Evolutionary conservation across 768 basidiomycete genomes (phyloP), one percentile per base, ranked within the genome.

Genomic region (Rhodotorula taiwanensis): DNA sequence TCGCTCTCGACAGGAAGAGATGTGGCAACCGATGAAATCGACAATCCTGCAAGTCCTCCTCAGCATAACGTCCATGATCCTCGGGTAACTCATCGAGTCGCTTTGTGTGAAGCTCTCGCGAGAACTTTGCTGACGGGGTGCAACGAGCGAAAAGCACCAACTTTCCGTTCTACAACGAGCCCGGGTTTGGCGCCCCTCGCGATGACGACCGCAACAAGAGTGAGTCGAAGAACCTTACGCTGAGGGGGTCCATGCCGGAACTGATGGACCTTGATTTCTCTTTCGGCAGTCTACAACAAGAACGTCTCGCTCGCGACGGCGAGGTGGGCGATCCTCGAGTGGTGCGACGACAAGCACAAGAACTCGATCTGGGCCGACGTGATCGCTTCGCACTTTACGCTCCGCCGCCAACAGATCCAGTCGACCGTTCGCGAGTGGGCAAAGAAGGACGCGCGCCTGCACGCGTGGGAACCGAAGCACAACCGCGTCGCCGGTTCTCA

Each of bases 111-210:
- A n/a, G n/a, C n/a, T n/a, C n/a, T n/a, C n/a, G n/a, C n/a, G n/a
- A n/a, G n/a, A n/a, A n/a, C n/a, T n/a, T n/a, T n/a, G n/a, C n/a
- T n/a, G n/a, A n/a, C n/a, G n/a, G n/a, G n/a, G n/a, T n/a, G n/a
- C n/a, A n/a, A n/a, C n/a, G n/a, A n/a, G n/a, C 23, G 50, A n/a
- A n/a, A n/a, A 77, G 81, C 27, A 81, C 83, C 42, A 45, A 36
- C 18, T 66, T 77, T 18, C 81, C 82, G 5, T 84, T 79, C 70
- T 83, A 79, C 74, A 84, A 83, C 68, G 83, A 83, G 81, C 82
- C 65, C 34, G 80, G 76, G 30, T 55, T 39, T 13, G 60, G 60
- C 5, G 48, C 54, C 14, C 48, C 54, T 0, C 25, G 44, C 14
- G 49, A 62, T 42, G 31, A 43, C 41, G 33, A 41, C 25, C 54